Base-by-base conservation (phyloP, 2,329 filamentous ascomycete species). In the Lasiodiplodia sp. region DNA sequence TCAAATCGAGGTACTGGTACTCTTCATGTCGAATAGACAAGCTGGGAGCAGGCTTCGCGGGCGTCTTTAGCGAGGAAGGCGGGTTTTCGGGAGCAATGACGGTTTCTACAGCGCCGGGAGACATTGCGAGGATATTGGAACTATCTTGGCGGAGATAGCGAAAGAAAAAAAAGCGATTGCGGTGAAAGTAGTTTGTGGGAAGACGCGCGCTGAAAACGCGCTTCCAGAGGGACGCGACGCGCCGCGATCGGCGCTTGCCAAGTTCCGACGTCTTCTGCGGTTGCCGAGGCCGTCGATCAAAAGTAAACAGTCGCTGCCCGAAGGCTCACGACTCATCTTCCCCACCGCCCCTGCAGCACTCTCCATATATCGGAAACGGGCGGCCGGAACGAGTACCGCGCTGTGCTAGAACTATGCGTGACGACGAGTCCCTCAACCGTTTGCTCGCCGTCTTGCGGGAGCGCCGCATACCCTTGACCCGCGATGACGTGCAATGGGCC, bases 1-100 rank as follows among this genome's bases (percentile, higher is more conserved):
- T 93, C 31, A 99, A 87, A 74, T 95, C 87, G 69, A 99, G 89
- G 79, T 99, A 99, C 81, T 98, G 96, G 77, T 94, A 85, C 82
- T 99, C 96, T 83, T 98, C 94, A 76, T 97, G 93, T 4, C 73
- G 52, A 2, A 47, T 3, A 14, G 37, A 38, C 18, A 31, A 66
- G 65, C 49, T 68, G 4, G 25, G 11, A n/a, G 53, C 34, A 40
- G 65, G 8, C 28, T 64, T 52, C 47, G 23, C 25, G 23, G 52
- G 38, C 37, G 70, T 37, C 63, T 67, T 31, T n/a, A 62, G 58
- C 38, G 60, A 1, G 71, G 76, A 68, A 40, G 63, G 65, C 2
- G 73, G 60, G n/a, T 69, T 53, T n/a, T 74, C 70, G 37, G 74
- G 69, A 21, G 71, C 58, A 23, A 72, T 40, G 44, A 52, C 64